These are phyloP conservation scores for Pestalotiopsis sp. DNA, from an alignment of 2,329 filamentous ascomycete species.

Conservation along the genomic window DNA sequence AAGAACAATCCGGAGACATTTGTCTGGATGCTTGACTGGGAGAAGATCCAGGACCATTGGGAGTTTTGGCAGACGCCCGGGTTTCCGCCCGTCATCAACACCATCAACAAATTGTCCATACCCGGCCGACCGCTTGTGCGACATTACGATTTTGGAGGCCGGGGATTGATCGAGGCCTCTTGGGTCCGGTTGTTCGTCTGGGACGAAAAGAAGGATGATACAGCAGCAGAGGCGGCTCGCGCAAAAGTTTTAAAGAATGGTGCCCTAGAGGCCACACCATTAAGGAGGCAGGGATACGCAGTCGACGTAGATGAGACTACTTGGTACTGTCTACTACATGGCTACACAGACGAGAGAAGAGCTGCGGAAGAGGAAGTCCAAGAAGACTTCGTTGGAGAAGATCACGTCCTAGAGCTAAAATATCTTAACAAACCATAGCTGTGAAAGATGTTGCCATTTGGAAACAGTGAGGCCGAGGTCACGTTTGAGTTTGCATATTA, in stretches of 20 bases:
- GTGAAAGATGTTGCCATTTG: too few relatives aligned
- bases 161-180: neutral
- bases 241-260: neutral
- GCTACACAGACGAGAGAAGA: neutral
- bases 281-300: neutral
- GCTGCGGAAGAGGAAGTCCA: neutral
- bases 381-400: neutral
- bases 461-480: too few relatives aligned
- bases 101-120: neutral
- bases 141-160: conserved; percentile 2
- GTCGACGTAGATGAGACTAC: neutral
- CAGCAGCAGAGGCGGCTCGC: neutral
- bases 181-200: neutral
- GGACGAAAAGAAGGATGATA: neutral
- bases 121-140: conserved; percentile 4
- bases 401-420: neutral
- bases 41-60: conserved; percentile 10
- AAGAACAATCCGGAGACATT: conserved; percentile 1
- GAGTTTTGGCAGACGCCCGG: conserved; percentile 8
- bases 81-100: neutral
- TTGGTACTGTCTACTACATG: neutral
- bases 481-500: too few relatives aligned
- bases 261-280: neutral
- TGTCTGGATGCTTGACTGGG: conserved; percentile 8
- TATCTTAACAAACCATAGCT: neutral